Evolutionary conservation across 2,329 filamentous ascomycete genomes (phyloP).

Genomic region (Alternaria alternata): DNA sequence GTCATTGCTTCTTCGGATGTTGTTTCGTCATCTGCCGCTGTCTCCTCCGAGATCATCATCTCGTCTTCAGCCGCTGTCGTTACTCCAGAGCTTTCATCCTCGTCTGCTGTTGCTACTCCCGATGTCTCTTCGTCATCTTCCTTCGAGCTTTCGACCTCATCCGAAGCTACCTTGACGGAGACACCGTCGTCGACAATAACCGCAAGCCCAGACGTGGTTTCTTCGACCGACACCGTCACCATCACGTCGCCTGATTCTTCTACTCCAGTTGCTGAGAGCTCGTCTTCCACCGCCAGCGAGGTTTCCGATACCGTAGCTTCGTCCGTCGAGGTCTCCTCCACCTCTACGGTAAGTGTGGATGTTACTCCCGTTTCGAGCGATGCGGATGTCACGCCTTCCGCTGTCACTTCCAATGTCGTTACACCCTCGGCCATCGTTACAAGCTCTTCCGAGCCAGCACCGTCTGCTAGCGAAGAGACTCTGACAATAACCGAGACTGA

Average conservation of each 20-base stretch:
- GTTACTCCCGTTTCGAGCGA: background rate
- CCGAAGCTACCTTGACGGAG: background rate
- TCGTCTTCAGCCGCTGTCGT: too few relatives aligned
- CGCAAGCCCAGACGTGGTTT: background rate
- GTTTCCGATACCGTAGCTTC: background rate
- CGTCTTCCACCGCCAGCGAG: background rate
- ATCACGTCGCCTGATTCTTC: background rate
- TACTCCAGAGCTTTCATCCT: background rate
- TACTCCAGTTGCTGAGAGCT: background rate
- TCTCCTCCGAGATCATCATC: too few relatives aligned
- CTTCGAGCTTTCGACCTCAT: background rate
- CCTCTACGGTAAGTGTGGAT: background rate
- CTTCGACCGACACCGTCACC: background rate
- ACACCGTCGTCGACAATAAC: background rate
- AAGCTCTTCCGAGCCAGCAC: background rate
- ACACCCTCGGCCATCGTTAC: background rate
- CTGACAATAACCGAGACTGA: background rate
- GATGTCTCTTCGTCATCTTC: background rate
- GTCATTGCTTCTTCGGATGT: background rate
- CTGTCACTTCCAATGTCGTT: background rate
- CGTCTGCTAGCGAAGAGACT: background rate
- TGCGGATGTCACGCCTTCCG: background rate
- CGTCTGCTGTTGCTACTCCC: background rate
- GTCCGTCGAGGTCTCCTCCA: background rate
- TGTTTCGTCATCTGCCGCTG: background rate